Conservation (phyloP, 306 rosid genomes). For the Ceratonia siliqua region DNA sequence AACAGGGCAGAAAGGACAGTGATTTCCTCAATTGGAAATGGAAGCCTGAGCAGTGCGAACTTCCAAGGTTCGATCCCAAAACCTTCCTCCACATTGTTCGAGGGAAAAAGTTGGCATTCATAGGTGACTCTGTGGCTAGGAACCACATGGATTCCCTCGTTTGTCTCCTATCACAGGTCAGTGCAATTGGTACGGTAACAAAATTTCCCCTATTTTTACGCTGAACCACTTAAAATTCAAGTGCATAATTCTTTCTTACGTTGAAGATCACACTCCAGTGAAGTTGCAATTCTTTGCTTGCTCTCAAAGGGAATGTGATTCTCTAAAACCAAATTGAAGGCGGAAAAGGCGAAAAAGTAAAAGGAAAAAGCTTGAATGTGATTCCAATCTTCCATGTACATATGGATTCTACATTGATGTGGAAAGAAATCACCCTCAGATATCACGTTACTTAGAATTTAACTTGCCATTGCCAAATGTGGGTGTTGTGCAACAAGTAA, state of each 20-base stretch:
- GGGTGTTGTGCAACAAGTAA: neutral
- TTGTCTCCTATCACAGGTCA: slow-evolving; percentile 82
- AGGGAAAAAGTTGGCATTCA: slow-evolving; percentile 77
- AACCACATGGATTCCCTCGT: slow-evolving; percentile 89
- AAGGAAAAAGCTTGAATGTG: slow-evolving; percentile 14
- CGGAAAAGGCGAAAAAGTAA: neutral
- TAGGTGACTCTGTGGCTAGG: slow-evolving; percentile 89
- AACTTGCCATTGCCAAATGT: neutral
- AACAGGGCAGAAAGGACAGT: slow-evolving; percentile 62
- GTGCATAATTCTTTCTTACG: neutral
- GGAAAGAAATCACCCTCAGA: neutral
- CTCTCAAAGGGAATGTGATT: slow-evolving; percentile 42
- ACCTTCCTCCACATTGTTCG: slow-evolving; percentile 54
- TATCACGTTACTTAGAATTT: neutral
- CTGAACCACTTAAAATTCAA: neutral
- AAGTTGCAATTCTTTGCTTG: slow-evolving; percentile 43
- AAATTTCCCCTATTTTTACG: neutral
- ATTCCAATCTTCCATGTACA: neutral
- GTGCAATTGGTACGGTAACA: neutral
- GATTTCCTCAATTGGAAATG: slow-evolving; percentile 92
- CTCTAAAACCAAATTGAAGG: neutral
- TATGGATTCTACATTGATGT: neutral
- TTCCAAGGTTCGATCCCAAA: slow-evolving; percentile 59
- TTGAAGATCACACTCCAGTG: slow-evolving; percentile 13
- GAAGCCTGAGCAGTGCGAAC: slow-evolving; percentile 75